Evolutionary conservation across 345 rosid species (phyloP).

Genomic region (Citrus australasica): DNA sequence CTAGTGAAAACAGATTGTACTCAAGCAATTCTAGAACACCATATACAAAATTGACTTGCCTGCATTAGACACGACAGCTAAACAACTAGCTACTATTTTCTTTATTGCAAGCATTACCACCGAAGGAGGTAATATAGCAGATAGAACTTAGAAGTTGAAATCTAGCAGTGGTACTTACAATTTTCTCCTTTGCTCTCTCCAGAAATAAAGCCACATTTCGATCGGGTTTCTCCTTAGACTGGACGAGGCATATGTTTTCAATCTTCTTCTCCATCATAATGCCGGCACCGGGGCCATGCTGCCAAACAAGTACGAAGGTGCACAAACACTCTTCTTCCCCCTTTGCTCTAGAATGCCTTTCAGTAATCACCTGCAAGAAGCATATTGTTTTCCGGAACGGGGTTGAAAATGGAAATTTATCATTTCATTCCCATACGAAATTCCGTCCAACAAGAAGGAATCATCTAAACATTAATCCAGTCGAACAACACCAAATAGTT

Average conservation of each 20-base stretch:
- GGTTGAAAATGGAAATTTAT: not conserved
- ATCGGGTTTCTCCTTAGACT: slow-evolving; percentile 3
- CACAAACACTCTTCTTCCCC: slow-evolving; percentile 47
- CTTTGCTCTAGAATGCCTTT: slow-evolving; percentile 24
- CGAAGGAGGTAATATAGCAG: not conserved
- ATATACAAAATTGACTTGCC: slow-evolving; percentile 11
- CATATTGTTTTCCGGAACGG: not conserved
- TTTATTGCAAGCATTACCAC: not conserved
- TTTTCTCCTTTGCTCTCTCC: slow-evolving; percentile 16
- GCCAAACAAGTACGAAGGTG: slow-evolving; percentile 35
- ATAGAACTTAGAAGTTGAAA: not conserved
- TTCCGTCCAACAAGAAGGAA: not conserved
- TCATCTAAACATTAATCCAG: not conserved
- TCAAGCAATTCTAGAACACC: not conserved
- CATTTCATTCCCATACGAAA: not conserved
- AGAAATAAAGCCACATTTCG: slow-evolving; percentile 21
- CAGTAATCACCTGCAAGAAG: slow-evolving; percentile 23
- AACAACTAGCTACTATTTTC: not conserved
- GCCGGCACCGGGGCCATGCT: slow-evolving; percentile 37
- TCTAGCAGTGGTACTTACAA: not conserved
- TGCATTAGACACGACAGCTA: not conserved
- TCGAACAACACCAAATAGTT: not conserved
- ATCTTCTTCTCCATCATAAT: slow-evolving; percentile 20
- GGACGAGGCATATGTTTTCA: slow-evolving; percentile 37
- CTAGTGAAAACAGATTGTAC: not conserved